Evolutionary conservation across 1,284 basidiomycete species (phyloP), one percentile per base, ranked within the genome.

Genomic region (Cryptococcus depauperatus): DNA sequence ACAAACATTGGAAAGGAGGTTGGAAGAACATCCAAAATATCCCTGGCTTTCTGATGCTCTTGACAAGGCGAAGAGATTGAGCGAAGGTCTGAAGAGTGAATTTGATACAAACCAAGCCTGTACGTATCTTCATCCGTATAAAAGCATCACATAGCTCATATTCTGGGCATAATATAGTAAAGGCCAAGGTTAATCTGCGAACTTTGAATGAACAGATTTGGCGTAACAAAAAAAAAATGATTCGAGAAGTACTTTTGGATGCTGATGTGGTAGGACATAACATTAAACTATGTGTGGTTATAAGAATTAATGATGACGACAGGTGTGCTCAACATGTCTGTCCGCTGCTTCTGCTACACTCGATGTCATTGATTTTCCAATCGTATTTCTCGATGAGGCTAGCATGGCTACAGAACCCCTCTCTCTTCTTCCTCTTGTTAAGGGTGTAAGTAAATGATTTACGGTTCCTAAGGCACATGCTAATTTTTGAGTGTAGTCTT

Each of bases 331-430:
- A 8, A 89, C 86, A 0, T 88, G 85, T 59, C 76, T 89, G 35
- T 81, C 83, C 0, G 78, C 85, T 4, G 82, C 81, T 8, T 79
- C 77, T 14, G 62, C 45, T 19, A 48, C 52, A 13, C 50, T 69
- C 9, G 52, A 62, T 19, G 76, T 80, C 14, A 76, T 83, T 35
- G 91, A 96, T 62, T 92, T 95, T 61, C 92, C 91, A 1, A 78
- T 95, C 27, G 89, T 96, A 6, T 91, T 95, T 61, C 72, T 96
- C 23, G 91, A 96, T 65, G 92, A 96, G 69, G 91, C 89, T 2
- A 87, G 85, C 8, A 95, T 93, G 88, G 90, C 87, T 10, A 93
- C 89, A 1, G 91, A 96, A 70, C 88, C 90, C 13, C 81, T 85
- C 19, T 83, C 84, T 10, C 71, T 91, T 35, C 81, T 92, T 47